Evolutionary conservation across 1,284 basidiomycete genomes (phyloP).

Genomic region (Malassezia restricta): DNA sequence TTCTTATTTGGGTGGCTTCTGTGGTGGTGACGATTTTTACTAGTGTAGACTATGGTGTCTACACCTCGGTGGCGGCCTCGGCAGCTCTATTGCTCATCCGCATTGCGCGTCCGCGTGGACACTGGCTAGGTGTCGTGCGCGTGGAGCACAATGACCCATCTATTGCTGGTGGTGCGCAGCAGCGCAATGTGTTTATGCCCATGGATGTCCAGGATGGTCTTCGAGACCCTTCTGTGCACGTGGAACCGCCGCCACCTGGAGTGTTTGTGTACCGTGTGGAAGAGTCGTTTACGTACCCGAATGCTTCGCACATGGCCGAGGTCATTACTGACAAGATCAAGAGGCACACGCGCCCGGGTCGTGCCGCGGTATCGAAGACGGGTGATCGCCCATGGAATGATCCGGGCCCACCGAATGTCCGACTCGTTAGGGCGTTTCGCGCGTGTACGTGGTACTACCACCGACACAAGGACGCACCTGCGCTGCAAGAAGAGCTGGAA

Average conservation of each 20-base stretch:
- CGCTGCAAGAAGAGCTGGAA: constrained; percentile 4
- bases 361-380: constrained; percentile 1
- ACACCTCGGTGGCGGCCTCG: constrained; percentile 71
- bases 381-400: constrained; percentile 89
- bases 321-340: constrained; percentile 71
- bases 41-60: constrained; percentile 81
- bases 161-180: constrained; percentile 11
- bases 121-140: constrained; percentile 71
- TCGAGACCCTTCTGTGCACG: constrained; percentile 60
- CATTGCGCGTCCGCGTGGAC: constrained; percentile 76
- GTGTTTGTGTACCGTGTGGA: constrained; percentile 85
- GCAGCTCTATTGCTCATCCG: constrained; percentile 73
- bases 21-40: constrained; percentile 62
- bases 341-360: constrained; percentile 60
- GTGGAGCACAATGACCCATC: constrained; percentile 43
- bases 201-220: constrained; percentile 54
- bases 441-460: constrained; percentile 20
- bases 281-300: constrained; percentile 87
- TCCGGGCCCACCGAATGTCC: constrained; percentile 49
- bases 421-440: constrained; percentile 21
- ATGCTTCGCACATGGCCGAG: constrained; percentile 67
- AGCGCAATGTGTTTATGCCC: constrained; percentile 66
- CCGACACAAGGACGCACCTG: constrained; percentile 10
- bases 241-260: constrained; percentile 69
- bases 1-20: constrained; percentile 74